Percentiles rank a stretch among this genome's conserved stretches.
These are phyloP conservation scores for Globisporangium nunn DNA, from an alignment of 352 stramenopile species.

Conservation along the genomic window DNA sequence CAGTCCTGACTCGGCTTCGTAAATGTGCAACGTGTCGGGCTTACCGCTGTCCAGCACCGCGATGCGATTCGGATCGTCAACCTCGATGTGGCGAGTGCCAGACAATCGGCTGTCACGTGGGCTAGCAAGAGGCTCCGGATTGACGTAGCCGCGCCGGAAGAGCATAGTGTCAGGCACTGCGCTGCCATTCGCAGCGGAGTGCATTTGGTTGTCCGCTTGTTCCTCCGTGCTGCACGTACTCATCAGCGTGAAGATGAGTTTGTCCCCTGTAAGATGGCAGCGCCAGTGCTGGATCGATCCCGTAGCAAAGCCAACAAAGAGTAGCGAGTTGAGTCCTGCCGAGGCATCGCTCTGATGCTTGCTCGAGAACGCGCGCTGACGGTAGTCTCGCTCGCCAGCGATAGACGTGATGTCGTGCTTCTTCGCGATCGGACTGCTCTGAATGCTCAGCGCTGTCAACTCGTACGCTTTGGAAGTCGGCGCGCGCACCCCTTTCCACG, in stretches of 20 bases:
- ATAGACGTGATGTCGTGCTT: conserved; percentile 70
- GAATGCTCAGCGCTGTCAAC: conserved; percentile 38
- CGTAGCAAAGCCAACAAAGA: conserved; percentile 61
- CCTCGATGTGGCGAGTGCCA: conserved; percentile 68
- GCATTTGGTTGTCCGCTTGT: no score
- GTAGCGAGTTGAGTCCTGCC: conserved; percentile 55
- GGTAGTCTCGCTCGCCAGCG: conserved; percentile 71
- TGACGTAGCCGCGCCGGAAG: conserved; percentile 27
- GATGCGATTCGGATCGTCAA: conserved; percentile 80
- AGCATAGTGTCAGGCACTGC: conserved; percentile 10
- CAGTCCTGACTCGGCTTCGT: conserved; percentile 75
- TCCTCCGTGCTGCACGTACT: conserved; percentile 20
- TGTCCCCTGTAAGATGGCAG: conserved; percentile 39
- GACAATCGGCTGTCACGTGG: not conserved
- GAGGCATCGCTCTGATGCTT: conserved; percentile 16
- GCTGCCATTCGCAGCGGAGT: not conserved
- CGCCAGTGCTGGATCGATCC: conserved; percentile 73
- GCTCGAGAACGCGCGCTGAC: conserved; percentile 67
- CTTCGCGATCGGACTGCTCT: conserved; percentile 32
- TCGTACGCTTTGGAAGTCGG: conserved; percentile 32
- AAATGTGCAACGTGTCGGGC: conserved; percentile 52
- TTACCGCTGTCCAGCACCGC: conserved; percentile 46
- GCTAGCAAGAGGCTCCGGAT: not conserved
- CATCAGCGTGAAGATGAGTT: conserved; percentile 74
- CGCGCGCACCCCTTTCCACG: conserved; percentile 57